These are phyloP conservation scores for Ophiostoma tasmaniense DNA, from an alignment of 2,329 filamentous ascomycete genomes.

Conservation along the genomic window DNA sequence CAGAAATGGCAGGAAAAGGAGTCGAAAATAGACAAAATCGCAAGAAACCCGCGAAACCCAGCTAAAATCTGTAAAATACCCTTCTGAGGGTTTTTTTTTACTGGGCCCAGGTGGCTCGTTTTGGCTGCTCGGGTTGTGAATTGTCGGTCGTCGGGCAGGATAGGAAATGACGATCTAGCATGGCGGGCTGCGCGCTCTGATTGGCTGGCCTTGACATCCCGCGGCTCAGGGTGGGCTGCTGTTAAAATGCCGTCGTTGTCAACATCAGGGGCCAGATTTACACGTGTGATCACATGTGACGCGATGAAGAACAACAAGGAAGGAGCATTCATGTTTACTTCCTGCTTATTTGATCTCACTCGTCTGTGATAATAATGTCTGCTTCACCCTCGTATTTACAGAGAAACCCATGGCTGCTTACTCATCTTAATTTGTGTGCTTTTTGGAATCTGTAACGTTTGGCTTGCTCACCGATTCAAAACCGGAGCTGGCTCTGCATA, in stretches of 20 bases:
- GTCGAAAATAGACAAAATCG: background rate
- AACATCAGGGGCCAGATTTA: background rate
- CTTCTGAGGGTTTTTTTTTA: constrained; percentile 9
- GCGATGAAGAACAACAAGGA: background rate
- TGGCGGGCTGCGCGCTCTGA: constrained; percentile 3
- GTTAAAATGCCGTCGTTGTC: background rate
- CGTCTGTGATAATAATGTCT: too few relatives aligned
- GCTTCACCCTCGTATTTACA: too few relatives aligned
- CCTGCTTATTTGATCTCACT: background rate
- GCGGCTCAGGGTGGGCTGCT: background rate
- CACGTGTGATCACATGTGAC: constrained; percentile 15
- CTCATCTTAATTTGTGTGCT: background rate
- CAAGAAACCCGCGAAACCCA: background rate
- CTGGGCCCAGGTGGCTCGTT: constrained; percentile 4
- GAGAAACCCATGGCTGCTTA: background rate
- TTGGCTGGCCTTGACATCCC: background rate
- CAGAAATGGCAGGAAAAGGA: background rate
- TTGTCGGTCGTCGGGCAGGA: constrained; percentile 19
- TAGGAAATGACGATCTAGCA: constrained; percentile 17
- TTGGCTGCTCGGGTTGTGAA: constrained; percentile 13
- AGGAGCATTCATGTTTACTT: background rate
- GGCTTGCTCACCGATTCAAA: background rate
- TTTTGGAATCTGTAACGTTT: background rate
- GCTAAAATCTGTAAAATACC: background rate
- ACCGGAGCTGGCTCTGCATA: background rate